These are phyloP conservation scores for Carex parvula DNA, from an alignment of 176 grass and related monocot species.

Conservation along the genomic window DNA sequence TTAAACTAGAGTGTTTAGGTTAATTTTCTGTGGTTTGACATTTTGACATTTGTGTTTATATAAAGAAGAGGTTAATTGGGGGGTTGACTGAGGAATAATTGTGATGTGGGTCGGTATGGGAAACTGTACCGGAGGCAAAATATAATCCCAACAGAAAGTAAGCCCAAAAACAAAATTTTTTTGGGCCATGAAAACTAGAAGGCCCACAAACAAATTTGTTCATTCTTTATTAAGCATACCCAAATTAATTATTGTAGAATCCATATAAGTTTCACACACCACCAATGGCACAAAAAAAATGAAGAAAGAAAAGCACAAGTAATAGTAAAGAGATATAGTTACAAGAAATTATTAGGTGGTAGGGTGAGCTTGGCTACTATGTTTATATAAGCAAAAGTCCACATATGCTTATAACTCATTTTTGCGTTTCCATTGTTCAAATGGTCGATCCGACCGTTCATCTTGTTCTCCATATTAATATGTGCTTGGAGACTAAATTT, in stretches of 20 bases:
- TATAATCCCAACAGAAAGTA: too few species aligned
- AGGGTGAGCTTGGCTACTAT: too few species aligned
- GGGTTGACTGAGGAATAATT: background rate
- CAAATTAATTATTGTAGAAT: background rate
- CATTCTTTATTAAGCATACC: background rate
- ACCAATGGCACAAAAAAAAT: too few species aligned
- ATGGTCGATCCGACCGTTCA: too few species aligned
- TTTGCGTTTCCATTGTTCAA: too few species aligned
- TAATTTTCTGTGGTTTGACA: background rate
- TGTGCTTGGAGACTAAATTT: too few species aligned
- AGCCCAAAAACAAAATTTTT: too few species aligned
- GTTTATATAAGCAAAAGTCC: too few species aligned
- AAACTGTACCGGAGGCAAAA: too few species aligned
- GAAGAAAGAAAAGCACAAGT: too few species aligned
- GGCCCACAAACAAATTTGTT: background rate
- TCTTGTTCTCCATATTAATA: too few species aligned
- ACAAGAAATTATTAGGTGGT: background rate
- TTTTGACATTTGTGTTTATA: background rate
- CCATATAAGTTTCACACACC: background rate
- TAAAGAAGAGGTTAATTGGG: background rate
- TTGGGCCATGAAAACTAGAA: background rate
- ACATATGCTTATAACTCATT: too few species aligned
- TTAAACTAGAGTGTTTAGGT: background rate
- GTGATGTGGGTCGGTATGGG: background rate
- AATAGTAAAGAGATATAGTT: background rate